These are phyloP conservation scores for Solanum megistacrolobum DNA, from an alignment of 257 asterid species.

Conservation along the genomic window DNA sequence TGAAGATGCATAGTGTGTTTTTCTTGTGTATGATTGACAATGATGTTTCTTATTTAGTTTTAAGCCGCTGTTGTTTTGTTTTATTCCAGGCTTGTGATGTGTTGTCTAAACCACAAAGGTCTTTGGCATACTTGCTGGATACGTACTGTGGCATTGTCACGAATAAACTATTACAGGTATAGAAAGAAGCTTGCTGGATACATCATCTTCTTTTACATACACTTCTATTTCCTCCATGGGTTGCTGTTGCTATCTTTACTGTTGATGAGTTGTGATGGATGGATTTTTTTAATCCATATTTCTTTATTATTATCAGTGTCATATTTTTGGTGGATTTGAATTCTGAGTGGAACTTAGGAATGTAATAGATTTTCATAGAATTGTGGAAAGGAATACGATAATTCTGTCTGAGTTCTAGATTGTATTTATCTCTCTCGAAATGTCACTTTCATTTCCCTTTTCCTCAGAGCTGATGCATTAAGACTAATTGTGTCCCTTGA, in stretches of 20 bases:
- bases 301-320: neutral
- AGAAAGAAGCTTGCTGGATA: neutral
- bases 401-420: neutral
- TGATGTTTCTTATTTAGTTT: neutral
- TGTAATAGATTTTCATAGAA: neutral
- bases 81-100: constrained; percentile 77
- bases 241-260: neutral
- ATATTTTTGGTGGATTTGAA: neutral
- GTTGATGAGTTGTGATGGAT: neutral
- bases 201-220: neutral
- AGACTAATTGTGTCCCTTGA: neutral
- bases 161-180: constrained; percentile 81
- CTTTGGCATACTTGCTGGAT: constrained; percentile 89
- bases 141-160: constrained; percentile 55
- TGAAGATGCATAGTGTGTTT: neutral
- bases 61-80: constrained; percentile 7
- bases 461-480: neutral
- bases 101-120: constrained; percentile 80
- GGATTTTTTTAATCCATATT: neutral
- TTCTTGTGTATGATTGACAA: neutral
- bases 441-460: neutral
- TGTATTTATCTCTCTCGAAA: neutral
- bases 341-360: neutral
- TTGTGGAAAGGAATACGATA: neutral
- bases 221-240: neutral